These are phyloP conservation scores for Colletotrichum horii DNA, from an alignment of 2,329 filamentous ascomycete species.

Conservation along the genomic window DNA sequence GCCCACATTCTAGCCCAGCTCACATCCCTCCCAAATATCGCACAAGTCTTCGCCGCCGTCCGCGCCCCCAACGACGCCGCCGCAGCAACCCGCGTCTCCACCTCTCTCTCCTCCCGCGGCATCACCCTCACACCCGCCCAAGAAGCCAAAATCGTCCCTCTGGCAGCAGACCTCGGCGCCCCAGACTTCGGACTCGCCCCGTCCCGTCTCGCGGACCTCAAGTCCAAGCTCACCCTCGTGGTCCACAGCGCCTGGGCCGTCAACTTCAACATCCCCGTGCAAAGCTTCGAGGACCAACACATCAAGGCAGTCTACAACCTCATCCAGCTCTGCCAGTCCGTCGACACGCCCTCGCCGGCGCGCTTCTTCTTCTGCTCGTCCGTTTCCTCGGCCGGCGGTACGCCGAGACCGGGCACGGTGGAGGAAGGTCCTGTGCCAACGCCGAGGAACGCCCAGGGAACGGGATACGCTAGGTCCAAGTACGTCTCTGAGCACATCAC, in stretches of 20 bases:
- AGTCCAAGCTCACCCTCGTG: constrained; percentile 29
- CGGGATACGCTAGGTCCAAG: constrained; percentile 56
- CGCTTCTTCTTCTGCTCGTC: constrained; percentile 8
- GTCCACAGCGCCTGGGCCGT: constrained; percentile 25
- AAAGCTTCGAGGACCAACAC: constrained; percentile 31
- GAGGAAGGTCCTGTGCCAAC: constrained; percentile 25
- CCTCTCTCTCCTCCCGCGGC: constrained; percentile 36
- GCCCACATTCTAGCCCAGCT: constrained; percentile 63
- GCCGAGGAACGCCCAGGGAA: constrained; percentile 44
- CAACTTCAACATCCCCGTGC: constrained; percentile 23
- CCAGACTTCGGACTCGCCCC: constrained; percentile 42
- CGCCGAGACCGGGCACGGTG: background rate
- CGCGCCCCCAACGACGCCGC: constrained; percentile 43
- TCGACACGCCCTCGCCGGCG: constrained; percentile 1
- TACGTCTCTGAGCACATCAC: constrained; percentile 52
- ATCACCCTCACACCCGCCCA: constrained; percentile 18
- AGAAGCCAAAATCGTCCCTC: constrained; percentile 36
- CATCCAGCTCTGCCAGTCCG: constrained; percentile 41
- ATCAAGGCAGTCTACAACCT: constrained; percentile 18
- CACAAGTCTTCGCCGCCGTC: constrained; percentile 52
- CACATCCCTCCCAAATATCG: constrained; percentile 61
- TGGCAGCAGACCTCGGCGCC: constrained; percentile 45
- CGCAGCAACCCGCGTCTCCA: constrained; percentile 31
- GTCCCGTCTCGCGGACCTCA: constrained; percentile 29
- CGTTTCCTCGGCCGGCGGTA: background rate